Conservation (phyloP, 495 filamentous ascomycete genomes). For the Penicillium bovifimosum region DNA sequence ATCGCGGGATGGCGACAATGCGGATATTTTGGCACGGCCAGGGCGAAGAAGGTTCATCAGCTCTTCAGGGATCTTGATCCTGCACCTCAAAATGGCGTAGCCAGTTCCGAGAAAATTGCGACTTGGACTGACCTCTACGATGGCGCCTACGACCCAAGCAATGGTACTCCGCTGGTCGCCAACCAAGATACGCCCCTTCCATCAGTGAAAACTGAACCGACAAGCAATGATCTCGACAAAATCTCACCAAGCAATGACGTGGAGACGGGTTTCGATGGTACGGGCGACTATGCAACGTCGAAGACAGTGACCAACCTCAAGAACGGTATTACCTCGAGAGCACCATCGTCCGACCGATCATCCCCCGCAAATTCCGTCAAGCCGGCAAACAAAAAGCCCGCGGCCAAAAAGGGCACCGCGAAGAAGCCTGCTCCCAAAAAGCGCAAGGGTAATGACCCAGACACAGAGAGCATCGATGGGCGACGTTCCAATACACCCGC, state of each 20-base stretch:
- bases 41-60: conserved; percentile 31
- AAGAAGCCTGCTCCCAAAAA: conserved; percentile 54
- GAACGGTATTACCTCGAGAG: conserved; percentile 20
- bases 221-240: conserved; percentile 26
- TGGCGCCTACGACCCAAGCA: conserved; percentile 10
- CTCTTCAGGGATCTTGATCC: conserved; percentile 24
- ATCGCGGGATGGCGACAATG: conserved; percentile 39
- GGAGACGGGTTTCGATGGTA: conserved; percentile 29
- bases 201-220: conserved; percentile 36
- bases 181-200: conserved; percentile 18
- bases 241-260: conserved; percentile 26
- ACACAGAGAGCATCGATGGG: conserved; percentile 41
- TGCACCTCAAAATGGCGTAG: conserved; percentile 6
- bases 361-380: conserved; percentile 33
- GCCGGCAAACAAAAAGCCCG: conserved; percentile 33
- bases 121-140: conserved; percentile 39
- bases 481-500: conserved; percentile 43
- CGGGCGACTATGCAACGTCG: conserved; percentile 34
- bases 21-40: conserved; percentile 38
- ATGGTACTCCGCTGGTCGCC: conserved; percentile 3
- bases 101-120: conserved; percentile 2
- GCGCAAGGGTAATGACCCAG: conserved; percentile 46
- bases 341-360: conserved; percentile 26
- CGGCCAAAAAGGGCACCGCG: conserved; percentile 51
- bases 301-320: conserved; percentile 40